These are phyloP conservation scores for Crithidia sp. DNA, from an alignment of 208 protist species.

Conservation along the genomic window DNA sequence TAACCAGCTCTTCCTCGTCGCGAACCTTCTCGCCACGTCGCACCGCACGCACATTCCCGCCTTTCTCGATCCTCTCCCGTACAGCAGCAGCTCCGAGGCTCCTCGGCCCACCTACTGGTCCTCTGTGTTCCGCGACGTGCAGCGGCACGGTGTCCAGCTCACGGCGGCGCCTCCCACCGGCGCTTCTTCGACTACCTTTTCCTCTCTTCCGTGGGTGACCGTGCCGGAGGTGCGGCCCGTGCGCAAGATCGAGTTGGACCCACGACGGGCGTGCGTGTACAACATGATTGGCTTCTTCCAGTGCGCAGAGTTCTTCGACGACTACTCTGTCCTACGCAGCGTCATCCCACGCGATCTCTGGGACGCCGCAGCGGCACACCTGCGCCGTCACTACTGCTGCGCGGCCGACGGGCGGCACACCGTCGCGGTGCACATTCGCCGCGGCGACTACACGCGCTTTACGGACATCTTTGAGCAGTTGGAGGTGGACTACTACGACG, in stretches of 20 bases:
- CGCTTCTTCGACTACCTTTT: neutral
- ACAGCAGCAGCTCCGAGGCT: constrained; percentile 72
- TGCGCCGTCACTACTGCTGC: constrained; percentile 40
- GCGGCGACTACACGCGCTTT: constrained; percentile 80
- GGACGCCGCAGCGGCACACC: constrained; percentile 29
- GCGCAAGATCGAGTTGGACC: constrained; percentile 21
- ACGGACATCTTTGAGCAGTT: constrained; percentile 76
- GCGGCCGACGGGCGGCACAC: constrained; percentile 32
- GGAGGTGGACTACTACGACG: constrained; percentile 71
- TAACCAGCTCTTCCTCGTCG: constrained; percentile 88
- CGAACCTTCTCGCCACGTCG: constrained; percentile 77
- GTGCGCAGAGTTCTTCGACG: constrained; percentile 71
- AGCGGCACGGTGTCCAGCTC: constrained; percentile 37
- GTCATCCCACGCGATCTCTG: constrained; percentile 45
- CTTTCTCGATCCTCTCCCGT: constrained; percentile 38
- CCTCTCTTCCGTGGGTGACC: constrained; percentile 27
- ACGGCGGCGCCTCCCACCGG: constrained; percentile 3
- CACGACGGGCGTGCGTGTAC: constrained; percentile 44
- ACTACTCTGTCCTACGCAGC: constrained; percentile 41
- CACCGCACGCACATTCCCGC: constrained; percentile 50
- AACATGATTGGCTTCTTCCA: constrained; percentile 88
- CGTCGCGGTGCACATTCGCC: constrained; percentile 77
- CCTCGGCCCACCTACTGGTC: constrained; percentile 83
- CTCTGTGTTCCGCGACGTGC: constrained; percentile 63
- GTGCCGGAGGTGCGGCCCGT: constrained; percentile 72